Evolutionary conservation across 108 stramenopile genomes (phyloP).

Genomic region (Aureococcus anophagefferens): DNA sequence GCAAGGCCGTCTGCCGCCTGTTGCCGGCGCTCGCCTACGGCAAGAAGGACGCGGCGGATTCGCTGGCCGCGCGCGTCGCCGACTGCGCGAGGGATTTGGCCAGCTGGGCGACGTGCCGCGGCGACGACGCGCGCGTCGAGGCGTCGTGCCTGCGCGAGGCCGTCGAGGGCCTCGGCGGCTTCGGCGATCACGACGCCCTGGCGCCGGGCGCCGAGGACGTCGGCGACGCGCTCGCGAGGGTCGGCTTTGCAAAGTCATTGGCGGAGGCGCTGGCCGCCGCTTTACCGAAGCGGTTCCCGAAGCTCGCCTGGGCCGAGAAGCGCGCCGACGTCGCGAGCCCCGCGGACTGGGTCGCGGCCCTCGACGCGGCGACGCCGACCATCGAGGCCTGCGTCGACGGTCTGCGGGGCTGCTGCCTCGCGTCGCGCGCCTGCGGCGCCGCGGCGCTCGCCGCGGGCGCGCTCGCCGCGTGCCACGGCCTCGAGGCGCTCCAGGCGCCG

Average conservation of each 20-base stretch:
- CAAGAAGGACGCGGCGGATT: background rate
- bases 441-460: background rate
- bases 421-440: background rate
- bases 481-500: background rate
- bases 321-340: too few species aligned
- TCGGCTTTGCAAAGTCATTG: background rate
- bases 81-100: too few species aligned
- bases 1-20: background rate
- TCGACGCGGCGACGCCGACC: background rate
- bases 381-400: background rate
- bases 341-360: too few species aligned
- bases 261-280: background rate
- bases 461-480: background rate
- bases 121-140: background rate
- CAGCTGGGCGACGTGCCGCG: too few species aligned
- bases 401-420: background rate
- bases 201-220: background rate
- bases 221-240: background rate
- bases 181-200: too few species aligned
- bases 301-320: background rate
- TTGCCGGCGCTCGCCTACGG: background rate
- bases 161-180: background rate
- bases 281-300: background rate
- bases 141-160: background rate
- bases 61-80: background rate